Conservation (phyloP, 305 asterid genomes). For the Lippia alba region DNA sequence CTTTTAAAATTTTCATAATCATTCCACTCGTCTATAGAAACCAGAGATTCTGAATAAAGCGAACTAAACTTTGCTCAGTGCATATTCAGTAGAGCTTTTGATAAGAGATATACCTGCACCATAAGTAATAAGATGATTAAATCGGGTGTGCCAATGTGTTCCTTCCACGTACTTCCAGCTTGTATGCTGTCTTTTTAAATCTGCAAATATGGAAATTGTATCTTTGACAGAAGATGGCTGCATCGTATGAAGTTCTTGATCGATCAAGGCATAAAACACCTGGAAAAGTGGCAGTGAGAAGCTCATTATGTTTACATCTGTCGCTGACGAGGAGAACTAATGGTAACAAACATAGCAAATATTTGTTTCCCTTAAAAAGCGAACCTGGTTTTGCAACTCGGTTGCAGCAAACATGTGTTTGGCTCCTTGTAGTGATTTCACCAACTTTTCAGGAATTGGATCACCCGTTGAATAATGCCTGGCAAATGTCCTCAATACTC, state of each 20-base stretch:
- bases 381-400: slow-evolving; percentile 96
- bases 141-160: slow-evolving; percentile 94
- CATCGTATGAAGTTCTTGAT: slow-evolving; percentile 74
- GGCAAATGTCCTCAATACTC: slow-evolving; percentile 78
- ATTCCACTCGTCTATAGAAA: too few species aligned
- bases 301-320: slow-evolving; percentile 25
- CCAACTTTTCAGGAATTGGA: slow-evolving; percentile 82
- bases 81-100: slow-evolving; percentile 15
- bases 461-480: slow-evolving; percentile 85
- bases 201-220: slow-evolving; percentile 65
- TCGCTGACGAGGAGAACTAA: slow-evolving; percentile 19
- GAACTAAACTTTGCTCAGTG: neutral
- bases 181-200: slow-evolving; percentile 78
- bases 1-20: too few species aligned
- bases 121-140: slow-evolving; percentile 85
- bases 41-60: too few species aligned
- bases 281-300: slow-evolving; percentile 44
- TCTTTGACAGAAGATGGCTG: slow-evolving; percentile 60
- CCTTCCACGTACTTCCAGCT: slow-evolving; percentile 89
- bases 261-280: slow-evolving; percentile 87
- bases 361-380: slow-evolving; percentile 27
- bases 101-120: slow-evolving; percentile 78
- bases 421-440: slow-evolving; percentile 72
- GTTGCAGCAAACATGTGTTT: slow-evolving; percentile 92
- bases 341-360: slow-evolving; percentile 25